Percentiles rank a stretch among this genome's conserved stretches.
Evolutionary conservation across 1,139 yeast species (phyloP).

Genomic region (Geotrichum phurueaensis): DNA sequence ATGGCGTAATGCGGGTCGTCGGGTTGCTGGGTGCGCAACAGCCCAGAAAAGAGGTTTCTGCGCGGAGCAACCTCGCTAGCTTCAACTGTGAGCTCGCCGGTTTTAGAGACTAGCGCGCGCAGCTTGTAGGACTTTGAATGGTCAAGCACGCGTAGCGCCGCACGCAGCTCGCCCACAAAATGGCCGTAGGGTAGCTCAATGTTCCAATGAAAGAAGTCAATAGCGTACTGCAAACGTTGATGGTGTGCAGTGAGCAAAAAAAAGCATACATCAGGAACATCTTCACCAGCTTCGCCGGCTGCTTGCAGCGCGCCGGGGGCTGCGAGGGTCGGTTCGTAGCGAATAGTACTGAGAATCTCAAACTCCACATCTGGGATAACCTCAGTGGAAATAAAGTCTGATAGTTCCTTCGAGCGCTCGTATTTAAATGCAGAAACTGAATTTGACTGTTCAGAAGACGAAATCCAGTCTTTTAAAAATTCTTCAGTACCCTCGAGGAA

Average conservation of each 20-base stretch:
- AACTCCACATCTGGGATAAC: conserved; percentile 31
- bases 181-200: conserved; percentile 41
- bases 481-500: conserved; percentile 7
- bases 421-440: background rate
- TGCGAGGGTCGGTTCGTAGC: conserved; percentile 61
- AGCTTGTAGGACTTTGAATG: conserved; percentile 48
- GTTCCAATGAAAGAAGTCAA: conserved; percentile 50
- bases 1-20: conserved; percentile 48
- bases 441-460: background rate
- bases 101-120: conserved; percentile 47
- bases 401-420: conserved; percentile 1
- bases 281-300: background rate
- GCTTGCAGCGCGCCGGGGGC: conserved; percentile 8
- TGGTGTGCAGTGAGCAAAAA: conserved; percentile 62
- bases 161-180: conserved; percentile 37
- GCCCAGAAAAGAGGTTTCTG: conserved; percentile 44
- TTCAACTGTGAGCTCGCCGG: conserved; percentile 50
- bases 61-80: conserved; percentile 41
- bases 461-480: conserved; percentile 4
- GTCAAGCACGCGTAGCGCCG: conserved; percentile 12
- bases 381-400: conserved; percentile 3
- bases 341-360: conserved; percentile 57
- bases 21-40: conserved; percentile 24
- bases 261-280: conserved; percentile 28
- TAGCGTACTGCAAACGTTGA: conserved; percentile 50